phyloP scores from a whole-genome alignment of 2,329 filamentous ascomycete species.

The Botryotinia calthae region DNA sequence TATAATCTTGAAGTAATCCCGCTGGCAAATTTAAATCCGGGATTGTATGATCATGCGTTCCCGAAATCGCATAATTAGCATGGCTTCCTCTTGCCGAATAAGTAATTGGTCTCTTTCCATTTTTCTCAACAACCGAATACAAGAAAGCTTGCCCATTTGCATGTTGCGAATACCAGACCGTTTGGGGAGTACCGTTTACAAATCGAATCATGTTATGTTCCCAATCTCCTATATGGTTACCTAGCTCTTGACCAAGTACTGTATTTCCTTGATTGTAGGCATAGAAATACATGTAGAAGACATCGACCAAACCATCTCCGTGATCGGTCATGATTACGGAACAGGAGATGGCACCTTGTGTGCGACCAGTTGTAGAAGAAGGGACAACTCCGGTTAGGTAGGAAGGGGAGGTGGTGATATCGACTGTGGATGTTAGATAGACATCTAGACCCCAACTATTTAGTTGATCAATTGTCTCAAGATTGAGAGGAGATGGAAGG shows the following conservation, averaged over 20 bases:
- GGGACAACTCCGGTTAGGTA: constrained; percentile 55
- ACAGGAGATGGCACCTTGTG: constrained; percentile 48
- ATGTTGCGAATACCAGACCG: constrained; percentile 64
- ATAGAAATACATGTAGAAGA: constrained; percentile 41
- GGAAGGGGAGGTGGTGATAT: constrained; percentile 45
- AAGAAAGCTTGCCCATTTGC: constrained; percentile 60
- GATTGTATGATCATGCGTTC: constrained; percentile 61
- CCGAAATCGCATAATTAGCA: constrained; percentile 60
- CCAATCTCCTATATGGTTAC: constrained; percentile 62
- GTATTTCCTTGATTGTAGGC: constrained; percentile 39
- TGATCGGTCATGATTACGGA: constrained; percentile 59
- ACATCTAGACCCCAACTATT: constrained; percentile 44
- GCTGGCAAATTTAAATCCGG: constrained; percentile 56
- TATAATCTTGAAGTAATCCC: constrained; percentile 54
- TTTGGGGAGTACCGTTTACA: constrained; percentile 50
- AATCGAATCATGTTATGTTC: constrained; percentile 69
- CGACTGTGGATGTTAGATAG: constrained; percentile 49
- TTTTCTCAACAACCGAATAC: constrained; percentile 54
- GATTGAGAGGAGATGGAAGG: constrained; percentile 42
- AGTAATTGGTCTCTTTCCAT: constrained; percentile 51
- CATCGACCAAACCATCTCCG: constrained; percentile 43
- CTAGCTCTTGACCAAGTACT: constrained; percentile 36
- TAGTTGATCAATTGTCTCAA: constrained; percentile 48
- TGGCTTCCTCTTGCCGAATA: constrained; percentile 62
- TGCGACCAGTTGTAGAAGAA: constrained; percentile 47